Base-by-base conservation (phyloP, 257 asterid species). In the Fraxinus excelsior region DNA sequence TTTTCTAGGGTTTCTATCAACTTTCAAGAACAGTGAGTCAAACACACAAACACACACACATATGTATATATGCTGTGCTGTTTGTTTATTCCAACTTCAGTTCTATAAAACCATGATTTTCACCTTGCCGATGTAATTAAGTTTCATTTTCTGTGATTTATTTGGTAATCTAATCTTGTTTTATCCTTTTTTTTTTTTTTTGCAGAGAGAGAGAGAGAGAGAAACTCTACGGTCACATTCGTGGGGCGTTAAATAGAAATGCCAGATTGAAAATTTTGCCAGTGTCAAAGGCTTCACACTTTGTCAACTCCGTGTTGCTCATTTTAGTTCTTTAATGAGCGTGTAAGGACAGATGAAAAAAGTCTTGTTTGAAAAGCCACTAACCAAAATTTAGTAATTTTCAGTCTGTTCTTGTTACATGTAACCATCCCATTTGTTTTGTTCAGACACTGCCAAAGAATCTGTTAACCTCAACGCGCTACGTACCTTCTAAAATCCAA, bases 401-500 rank as follows among this genome's bases (percentile, higher is more conserved):
- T 78, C 38, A 67, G 78, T 80, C 78, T 79, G 78, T 72, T 69
- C 40, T 46, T 80, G 21, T 77, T 78, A 73, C 80, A 18, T 71
- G 87, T 79, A 81, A 76, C 75, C 60, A 78, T 81, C 86, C 68
- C 78, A 83, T 77, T 11, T 84, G 81, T 72, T 85, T 79, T 68
- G 21, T 79, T 80, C 81, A 71, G 75, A 65, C 84, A 67, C 87
- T 81, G 86, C 79, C 88, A 81, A 62, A 78, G 90, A 84, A 83
- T 80, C 85, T 77, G 68, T 14, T 19, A 80, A 81, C 80, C 80
- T 84, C 88, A 83, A 82, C 87, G 82, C 84, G 81, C 85, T 81
- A 56, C 74, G 84, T 81, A 56, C 74, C 86, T 73, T 76, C 79
- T 77, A 62, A 72, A 79, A 78, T 11, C 44, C 18, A 42, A 42